Percentiles rank a stretch among this genome's conserved stretches.
phyloP scores from a whole-genome alignment of 371 early-diverging fungal genomes.

The Paraphysoderma sedebokerense region DNA sequence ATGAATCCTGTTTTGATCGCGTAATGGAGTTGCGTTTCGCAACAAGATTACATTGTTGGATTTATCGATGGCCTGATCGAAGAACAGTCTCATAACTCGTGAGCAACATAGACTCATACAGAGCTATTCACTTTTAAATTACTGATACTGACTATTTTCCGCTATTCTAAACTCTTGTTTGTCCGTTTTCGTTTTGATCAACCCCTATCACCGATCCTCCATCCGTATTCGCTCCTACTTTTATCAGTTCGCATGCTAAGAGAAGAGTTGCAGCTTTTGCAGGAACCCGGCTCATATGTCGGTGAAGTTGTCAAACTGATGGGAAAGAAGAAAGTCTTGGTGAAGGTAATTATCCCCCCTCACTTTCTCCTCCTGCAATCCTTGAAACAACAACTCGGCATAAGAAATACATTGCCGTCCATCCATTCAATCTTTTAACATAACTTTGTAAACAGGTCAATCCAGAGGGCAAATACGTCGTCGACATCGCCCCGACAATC shows the following conservation, averaged over 20 bases:
- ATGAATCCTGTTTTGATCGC: no score
- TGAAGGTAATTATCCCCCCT: slow-evolving; percentile 48
- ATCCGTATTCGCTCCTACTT: not conserved
- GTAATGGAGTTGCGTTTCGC: no score
- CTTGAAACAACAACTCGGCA: not conserved
- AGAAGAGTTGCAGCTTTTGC: slow-evolving; percentile 94
- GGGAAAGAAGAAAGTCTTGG: slow-evolving; percentile 97
- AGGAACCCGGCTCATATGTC: slow-evolving; percentile 95
- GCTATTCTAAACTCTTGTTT: no score
- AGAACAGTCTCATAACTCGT: no score
- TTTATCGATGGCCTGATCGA: no score
- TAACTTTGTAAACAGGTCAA: slow-evolving; percentile 35
- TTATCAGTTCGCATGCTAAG: slow-evolving; percentile 81
- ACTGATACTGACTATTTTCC: no score
- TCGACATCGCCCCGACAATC: slow-evolving; percentile 79
- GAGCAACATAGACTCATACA: no score
- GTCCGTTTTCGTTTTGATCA: no score
- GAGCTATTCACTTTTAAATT: no score
- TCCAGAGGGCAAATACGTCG: slow-evolving; percentile 99
- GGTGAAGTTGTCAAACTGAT: slow-evolving; percentile 98
- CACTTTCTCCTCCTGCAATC: not conserved
- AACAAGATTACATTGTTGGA: no score
- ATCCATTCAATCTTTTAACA: not conserved
- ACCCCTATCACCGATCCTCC: not conserved
- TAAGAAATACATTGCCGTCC: not conserved